Evolutionary conservation across 495 filamentous ascomycete species (phyloP).

Genomic region (Elasticomyces elasticus): DNA sequence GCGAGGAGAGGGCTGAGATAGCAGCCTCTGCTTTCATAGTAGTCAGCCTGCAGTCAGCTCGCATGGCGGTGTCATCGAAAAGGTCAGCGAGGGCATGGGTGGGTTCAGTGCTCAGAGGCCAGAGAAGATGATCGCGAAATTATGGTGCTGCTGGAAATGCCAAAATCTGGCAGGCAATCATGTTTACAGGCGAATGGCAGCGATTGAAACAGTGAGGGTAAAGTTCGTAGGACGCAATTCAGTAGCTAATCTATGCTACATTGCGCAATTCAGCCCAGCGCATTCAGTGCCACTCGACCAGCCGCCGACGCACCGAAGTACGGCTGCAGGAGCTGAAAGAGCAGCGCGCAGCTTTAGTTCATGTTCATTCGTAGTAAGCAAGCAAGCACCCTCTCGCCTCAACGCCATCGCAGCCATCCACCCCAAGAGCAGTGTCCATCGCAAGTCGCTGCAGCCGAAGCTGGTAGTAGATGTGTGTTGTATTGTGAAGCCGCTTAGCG

Average conservation of each 20-base stretch:
- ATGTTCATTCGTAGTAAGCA: background rate
- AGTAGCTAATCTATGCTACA: background rate
- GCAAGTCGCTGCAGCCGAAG: background rate
- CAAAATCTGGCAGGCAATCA: too few species aligned
- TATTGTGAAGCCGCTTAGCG: constrained; percentile 9
- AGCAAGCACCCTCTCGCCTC: background rate
- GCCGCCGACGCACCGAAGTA: background rate
- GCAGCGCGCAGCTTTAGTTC: background rate
- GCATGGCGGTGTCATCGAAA: too few species aligned
- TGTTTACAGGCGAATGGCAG: too few species aligned
- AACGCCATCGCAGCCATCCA: background rate
- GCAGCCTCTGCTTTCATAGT: too few species aligned
- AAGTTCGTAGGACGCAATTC: too few species aligned
- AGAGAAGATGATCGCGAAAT: too few species aligned
- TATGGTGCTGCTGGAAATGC: too few species aligned
- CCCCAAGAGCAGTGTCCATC: background rate
- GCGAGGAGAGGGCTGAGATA: too few species aligned
- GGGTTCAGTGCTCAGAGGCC: too few species aligned
- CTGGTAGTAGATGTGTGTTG: background rate
- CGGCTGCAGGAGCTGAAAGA: background rate
- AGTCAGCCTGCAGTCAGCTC: too few species aligned
- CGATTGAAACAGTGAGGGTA: too few species aligned
- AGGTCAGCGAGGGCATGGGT: too few species aligned
- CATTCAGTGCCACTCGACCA: background rate
- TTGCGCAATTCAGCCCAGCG: background rate